Evolutionary conservation across 1,284 basidiomycete genomes (phyloP).

Genomic region (Volvariella volvacea): DNA sequence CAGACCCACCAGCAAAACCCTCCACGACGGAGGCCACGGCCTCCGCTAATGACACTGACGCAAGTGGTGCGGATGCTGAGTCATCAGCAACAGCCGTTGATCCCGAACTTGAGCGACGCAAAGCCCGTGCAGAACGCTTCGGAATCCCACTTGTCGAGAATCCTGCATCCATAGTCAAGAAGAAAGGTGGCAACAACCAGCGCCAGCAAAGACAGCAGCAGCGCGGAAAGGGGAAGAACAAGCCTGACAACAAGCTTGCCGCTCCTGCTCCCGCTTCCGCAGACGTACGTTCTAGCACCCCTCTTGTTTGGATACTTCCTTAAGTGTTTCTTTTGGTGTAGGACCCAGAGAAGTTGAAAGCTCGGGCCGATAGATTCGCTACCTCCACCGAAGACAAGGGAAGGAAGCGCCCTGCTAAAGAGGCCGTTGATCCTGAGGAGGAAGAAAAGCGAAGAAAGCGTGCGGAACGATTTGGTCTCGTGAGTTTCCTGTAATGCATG

Average conservation of each 20-base stretch:
- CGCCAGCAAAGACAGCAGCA: slow-evolving; percentile 11
- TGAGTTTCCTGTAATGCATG: slow-evolving; percentile 10
- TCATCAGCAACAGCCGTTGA: slow-evolving; percentile 20
- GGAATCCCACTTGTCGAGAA: slow-evolving; percentile 54
- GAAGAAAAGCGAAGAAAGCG: slow-evolving; percentile 50
- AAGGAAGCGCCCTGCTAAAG: slow-evolving; percentile 36
- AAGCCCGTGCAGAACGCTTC: slow-evolving; percentile 59
- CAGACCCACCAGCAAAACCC: slow-evolving; percentile 8
- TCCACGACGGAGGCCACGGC: slow-evolving; percentile 10
- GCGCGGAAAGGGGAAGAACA: slow-evolving; percentile 7
- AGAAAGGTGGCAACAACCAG: slow-evolving; percentile 2
- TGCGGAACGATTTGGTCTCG: slow-evolving; percentile 50
- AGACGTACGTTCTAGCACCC: slow-evolving; percentile 19
- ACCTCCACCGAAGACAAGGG: slow-evolving; percentile 13
- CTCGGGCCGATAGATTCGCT: slow-evolving; percentile 44
- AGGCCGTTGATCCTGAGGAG: slow-evolving; percentile 49
- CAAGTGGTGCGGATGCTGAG: background rate
- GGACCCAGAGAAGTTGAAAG: slow-evolving; percentile 41
- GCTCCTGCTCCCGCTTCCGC: slow-evolving; percentile 1
- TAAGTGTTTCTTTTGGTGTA: slow-evolving; percentile 14
- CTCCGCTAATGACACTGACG: slow-evolving; percentile 10
- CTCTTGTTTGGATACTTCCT: slow-evolving; percentile 3
- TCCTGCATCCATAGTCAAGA: slow-evolving; percentile 15
- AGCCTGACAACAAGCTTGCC: slow-evolving; percentile 2
- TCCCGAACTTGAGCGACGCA: slow-evolving; percentile 50